Percentiles rank a stretch among this genome's conserved stretches.
These are phyloP conservation scores for Neoboletus subvelutipes DNA, from an alignment of 768 basidiomycete genomes.

Conservation along the genomic window DNA sequence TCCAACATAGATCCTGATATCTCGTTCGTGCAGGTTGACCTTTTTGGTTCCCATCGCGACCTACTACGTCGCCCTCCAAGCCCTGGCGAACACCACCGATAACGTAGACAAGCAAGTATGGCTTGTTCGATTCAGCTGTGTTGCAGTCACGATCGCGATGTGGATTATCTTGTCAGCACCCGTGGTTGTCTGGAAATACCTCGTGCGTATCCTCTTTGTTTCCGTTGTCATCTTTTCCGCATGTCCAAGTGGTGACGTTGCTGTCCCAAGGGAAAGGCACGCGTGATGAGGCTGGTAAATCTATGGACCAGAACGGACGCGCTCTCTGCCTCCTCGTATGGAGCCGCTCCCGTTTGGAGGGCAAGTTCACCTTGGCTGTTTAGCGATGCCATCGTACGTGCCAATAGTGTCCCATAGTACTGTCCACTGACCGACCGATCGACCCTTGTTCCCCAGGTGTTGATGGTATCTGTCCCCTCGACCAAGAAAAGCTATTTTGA, in stretches of 20 bases:
- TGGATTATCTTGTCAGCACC: constrained; percentile 42
- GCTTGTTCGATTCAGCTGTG: constrained; percentile 37
- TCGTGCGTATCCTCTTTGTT: constrained; percentile 29
- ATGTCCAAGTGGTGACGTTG: not conserved
- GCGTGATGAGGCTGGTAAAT: constrained; percentile 37
- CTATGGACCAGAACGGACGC: constrained; percentile 43
- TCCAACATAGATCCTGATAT: not conserved
- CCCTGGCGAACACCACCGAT: constrained; percentile 3
- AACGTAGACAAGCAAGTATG: constrained; percentile 23
- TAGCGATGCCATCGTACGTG: constrained; percentile 36
- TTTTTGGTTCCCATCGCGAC: constrained; percentile 41
- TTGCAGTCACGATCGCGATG: constrained; percentile 39
- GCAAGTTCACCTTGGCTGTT: constrained; percentile 42
- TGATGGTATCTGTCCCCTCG: constrained; percentile 40
- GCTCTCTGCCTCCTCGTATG: constrained; percentile 24
- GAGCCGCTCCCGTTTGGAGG: constrained; percentile 39
- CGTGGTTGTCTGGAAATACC: constrained; percentile 46
- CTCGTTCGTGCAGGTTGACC: constrained; percentile 30
- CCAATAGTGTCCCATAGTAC: not conserved
- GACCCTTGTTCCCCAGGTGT: constrained; percentile 28
- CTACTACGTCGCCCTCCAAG: constrained; percentile 35
- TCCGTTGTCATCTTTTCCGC: not conserved
- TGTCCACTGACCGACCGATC: not conserved
- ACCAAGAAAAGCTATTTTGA: constrained; percentile 37
- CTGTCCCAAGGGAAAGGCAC: constrained; percentile 40